Evolutionary conservation across 257 asterid genomes (phyloP).

Genomic region (Gynochthodes officinalis): DNA sequence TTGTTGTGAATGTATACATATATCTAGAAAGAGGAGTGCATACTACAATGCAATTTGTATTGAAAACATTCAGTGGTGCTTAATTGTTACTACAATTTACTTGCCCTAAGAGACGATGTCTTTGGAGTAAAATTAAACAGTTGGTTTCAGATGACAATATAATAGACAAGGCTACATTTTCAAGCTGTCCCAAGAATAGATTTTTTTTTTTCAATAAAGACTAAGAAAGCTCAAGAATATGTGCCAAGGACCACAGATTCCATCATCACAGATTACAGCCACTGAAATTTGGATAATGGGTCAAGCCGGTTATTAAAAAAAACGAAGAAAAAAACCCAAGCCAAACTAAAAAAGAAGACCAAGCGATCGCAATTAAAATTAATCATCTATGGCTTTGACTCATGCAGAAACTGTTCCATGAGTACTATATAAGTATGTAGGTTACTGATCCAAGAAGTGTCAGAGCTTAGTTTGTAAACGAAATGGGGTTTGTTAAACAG

Average conservation of each 20-base stretch:
- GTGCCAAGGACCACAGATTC: neutral
- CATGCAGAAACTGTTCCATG: too few species aligned
- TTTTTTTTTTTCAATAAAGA: neutral
- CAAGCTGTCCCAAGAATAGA: neutral
- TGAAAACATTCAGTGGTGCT: neutral
- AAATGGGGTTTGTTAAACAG: slow-evolving; percentile 15
- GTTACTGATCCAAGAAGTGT: neutral
- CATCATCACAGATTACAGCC: neutral
- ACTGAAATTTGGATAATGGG: neutral
- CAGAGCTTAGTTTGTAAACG: too few species aligned
- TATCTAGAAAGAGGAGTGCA: too few species aligned
- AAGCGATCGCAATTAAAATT: neutral
- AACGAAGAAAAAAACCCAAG: neutral
- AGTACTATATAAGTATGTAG: neutral
- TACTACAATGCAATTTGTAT: neutral
- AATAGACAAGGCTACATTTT: neutral
- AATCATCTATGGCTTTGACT: too few species aligned
- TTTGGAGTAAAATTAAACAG: neutral
- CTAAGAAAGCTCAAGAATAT: neutral
- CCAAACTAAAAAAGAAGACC: neutral
- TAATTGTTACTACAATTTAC: too few species aligned
- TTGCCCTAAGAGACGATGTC: too few species aligned
- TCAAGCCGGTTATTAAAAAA: neutral
- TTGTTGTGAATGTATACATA: neutral
- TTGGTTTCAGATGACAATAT: neutral